phyloP scores from a whole-genome alignment of 257 asterid genomes.

The Coffea canephora region DNA sequence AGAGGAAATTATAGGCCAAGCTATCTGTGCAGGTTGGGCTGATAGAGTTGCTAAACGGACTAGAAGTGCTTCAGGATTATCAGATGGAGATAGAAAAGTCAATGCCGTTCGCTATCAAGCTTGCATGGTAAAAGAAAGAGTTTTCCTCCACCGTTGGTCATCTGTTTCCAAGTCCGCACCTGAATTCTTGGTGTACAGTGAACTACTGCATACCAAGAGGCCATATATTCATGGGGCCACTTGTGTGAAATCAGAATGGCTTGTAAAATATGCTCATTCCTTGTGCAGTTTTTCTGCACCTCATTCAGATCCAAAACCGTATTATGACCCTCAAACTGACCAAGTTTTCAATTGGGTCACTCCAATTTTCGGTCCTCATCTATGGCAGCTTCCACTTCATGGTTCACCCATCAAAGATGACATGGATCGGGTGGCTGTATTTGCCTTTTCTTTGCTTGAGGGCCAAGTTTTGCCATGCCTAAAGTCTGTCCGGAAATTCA shows the following conservation, averaged over 20 bases:
- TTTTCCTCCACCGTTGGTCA: constrained; percentile 76
- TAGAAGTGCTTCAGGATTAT: constrained; percentile 36
- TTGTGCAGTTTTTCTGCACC: constrained; percentile 79
- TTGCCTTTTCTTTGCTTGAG: constrained; percentile 61
- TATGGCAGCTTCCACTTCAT: constrained; percentile 73
- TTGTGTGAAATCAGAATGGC: constrained; percentile 64
- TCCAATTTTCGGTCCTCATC: constrained; percentile 75
- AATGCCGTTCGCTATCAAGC: constrained; percentile 70
- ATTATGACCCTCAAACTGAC: constrained; percentile 52
- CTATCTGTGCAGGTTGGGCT: constrained; percentile 95
- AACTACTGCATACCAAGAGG: constrained; percentile 59
- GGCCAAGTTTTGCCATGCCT: constrained; percentile 82
- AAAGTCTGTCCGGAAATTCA: constrained; percentile 38
- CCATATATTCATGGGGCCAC: constrained; percentile 91
- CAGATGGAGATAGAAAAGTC: constrained; percentile 55
- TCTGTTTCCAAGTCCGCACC: constrained; percentile 68
- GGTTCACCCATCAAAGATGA: constrained; percentile 53
- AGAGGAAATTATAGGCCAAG: constrained; percentile 86
- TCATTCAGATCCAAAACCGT: constrained; percentile 70
- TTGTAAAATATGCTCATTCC: constrained; percentile 54
- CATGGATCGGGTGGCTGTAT: constrained; percentile 45
- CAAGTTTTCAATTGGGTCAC: constrained; percentile 60
- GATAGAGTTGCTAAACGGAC: constrained; percentile 88
- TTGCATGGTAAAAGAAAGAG: constrained; percentile 65
- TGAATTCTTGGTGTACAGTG: constrained; percentile 74